Conservation (phyloP, 371 early-diverging fungal genomes). For the Circinella umbellata region DNA sequence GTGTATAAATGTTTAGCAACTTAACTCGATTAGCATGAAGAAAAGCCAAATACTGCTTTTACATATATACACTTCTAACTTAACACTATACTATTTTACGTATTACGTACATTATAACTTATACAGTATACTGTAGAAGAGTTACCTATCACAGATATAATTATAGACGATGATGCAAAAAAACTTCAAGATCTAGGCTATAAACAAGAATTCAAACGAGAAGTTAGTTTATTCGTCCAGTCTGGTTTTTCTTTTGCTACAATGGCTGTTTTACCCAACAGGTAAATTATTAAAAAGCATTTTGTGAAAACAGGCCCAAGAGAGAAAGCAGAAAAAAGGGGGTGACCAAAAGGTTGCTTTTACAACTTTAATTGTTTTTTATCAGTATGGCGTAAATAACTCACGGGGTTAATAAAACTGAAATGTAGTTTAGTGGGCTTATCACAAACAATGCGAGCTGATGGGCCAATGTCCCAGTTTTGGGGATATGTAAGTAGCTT, state of each 20-base stretch:
- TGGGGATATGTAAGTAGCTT: conserved; percentile 22
- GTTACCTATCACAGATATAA: not conserved
- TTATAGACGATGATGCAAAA: conserved; percentile 37
- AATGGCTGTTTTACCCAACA: conserved; percentile 42
- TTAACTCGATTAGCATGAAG: too few relatives aligned
- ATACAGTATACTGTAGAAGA: not conserved
- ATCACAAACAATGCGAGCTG: conserved; percentile 28
- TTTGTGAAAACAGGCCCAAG: not conserved
- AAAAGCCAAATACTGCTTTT: too few relatives aligned
- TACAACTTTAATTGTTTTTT: not conserved
- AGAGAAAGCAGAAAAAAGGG: not conserved
- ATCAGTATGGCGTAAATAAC: too few relatives aligned
- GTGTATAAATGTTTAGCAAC: too few relatives aligned
- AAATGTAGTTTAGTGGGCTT: conserved; percentile 29
- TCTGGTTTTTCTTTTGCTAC: conserved; percentile 37
- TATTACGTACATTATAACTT: too few relatives aligned
- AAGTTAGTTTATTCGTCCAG: conserved; percentile 40
- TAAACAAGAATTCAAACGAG: conserved; percentile 48
- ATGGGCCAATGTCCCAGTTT: conserved; percentile 37
- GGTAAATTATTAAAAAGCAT: conserved; percentile 9
- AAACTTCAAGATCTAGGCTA: conserved; percentile 40
- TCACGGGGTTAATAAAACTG: too few relatives aligned
- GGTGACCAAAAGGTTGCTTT: not conserved
- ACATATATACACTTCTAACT: too few relatives aligned
- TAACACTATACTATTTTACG: too few relatives aligned